phyloP scores from a whole-genome alignment of 2,329 filamentous ascomycete genomes.

The Stagonosporopsis chrysanthemi region DNA sequence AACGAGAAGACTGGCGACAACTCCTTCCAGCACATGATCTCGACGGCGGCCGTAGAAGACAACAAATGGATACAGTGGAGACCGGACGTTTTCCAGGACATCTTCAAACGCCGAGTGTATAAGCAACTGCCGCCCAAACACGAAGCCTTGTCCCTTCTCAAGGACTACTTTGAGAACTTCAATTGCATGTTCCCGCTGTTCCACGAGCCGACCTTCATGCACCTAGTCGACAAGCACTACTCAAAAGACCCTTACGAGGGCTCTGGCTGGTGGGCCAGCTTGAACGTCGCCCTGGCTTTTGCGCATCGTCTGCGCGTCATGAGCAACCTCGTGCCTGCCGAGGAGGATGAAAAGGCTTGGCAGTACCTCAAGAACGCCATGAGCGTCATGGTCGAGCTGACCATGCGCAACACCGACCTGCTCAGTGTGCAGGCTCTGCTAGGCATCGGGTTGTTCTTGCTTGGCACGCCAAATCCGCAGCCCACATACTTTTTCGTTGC shows the following conservation, averaged over 20 bases:
- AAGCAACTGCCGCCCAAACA: constrained; percentile 81
- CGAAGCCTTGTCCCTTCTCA: constrained; percentile 86
- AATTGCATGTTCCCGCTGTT: constrained; percentile 99
- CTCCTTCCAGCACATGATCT: constrained; percentile 95
- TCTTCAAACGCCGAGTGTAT: constrained; percentile 87
- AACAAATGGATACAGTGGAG: constrained; percentile 98
- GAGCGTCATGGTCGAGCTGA: constrained; percentile 89
- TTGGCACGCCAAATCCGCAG: constrained; percentile 95
- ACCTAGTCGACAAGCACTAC: constrained; percentile 92
- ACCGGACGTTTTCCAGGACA: constrained; percentile 92
- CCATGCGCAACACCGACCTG: constrained; percentile 94
- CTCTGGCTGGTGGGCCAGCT: constrained; percentile 97
- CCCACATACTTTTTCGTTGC: constrained; percentile 91
- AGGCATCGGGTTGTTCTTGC: constrained; percentile 92
- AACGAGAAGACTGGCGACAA: constrained; percentile 96
- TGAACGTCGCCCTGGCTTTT: constrained; percentile 94
- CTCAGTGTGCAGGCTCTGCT: constrained; percentile 92
- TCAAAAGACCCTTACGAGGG: constrained; percentile 91
- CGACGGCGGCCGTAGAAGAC: constrained; percentile 83
- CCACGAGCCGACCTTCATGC: constrained; percentile 98
- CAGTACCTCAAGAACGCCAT: constrained; percentile 96
- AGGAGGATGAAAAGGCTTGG: constrained; percentile 95
- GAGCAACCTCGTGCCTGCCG: constrained; percentile 88
- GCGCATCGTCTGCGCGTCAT: constrained; percentile 91
- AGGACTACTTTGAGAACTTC: constrained; percentile 98